Percentiles rank a stretch among this genome's conserved stretches.
Conservation (phyloP, 169 alveolate genomes). For the Neospora caninum region DNA sequence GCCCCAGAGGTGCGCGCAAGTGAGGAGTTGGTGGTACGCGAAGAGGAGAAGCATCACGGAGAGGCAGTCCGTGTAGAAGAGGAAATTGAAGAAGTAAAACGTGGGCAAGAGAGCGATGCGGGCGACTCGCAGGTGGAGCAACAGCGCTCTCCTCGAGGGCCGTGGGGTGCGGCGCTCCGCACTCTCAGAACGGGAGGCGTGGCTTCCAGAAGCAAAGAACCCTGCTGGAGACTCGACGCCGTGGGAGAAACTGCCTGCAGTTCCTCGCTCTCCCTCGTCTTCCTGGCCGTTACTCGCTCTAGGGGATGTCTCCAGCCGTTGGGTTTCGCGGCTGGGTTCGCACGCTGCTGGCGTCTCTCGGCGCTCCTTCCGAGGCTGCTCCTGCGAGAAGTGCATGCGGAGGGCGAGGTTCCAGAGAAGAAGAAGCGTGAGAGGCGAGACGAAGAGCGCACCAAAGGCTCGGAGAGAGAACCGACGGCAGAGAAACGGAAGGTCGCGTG, state of each 20-base stretch:
- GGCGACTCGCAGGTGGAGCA: not conserved
- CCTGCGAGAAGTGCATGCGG: not conserved
- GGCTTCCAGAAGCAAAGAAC: not conserved
- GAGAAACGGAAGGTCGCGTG: not conserved
- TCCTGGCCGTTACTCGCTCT: not conserved
- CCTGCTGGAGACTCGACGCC: not conserved
- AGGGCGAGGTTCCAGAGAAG: not conserved
- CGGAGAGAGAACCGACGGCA: not conserved
- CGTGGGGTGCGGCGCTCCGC: not conserved
- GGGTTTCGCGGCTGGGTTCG: not conserved
- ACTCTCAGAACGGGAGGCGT: not conserved
- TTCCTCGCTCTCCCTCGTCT: not conserved
- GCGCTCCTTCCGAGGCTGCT: not conserved
- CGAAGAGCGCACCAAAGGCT: not conserved
- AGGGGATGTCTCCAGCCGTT: too few relatives aligned
- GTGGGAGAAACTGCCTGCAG: not conserved
- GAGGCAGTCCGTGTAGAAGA: slow-evolving; percentile 7
- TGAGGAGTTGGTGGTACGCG: not conserved
- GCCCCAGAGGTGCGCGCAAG: not conserved
- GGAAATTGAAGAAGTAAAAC: not conserved
- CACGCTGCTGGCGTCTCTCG: not conserved
- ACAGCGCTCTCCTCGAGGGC: not conserved
- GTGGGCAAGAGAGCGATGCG: not conserved
- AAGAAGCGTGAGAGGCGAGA: not conserved
- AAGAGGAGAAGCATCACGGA: not conserved